A percentile compares a stretch with the other conserved stretches of the same genome.
These are phyloP conservation scores for Ogataea henricii DNA, from an alignment of 805 yeast genomes.

Conservation along the genomic window DNA sequence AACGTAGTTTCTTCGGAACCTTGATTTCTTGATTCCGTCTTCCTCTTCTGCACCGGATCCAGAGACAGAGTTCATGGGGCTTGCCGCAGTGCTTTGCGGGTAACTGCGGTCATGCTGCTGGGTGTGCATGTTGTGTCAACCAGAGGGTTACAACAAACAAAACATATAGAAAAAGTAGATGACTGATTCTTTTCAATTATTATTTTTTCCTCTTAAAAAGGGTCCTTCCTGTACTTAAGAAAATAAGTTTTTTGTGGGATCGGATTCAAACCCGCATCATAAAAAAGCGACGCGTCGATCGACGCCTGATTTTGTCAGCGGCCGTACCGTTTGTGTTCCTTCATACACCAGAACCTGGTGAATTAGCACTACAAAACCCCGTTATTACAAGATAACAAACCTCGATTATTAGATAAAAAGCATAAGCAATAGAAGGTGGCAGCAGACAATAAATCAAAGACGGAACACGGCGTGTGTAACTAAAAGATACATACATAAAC, in stretches of 20 bases:
- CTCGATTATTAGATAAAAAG: slow-evolving; percentile 2
- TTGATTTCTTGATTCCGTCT: slow-evolving; percentile 12
- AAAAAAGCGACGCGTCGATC: slow-evolving; percentile 4
- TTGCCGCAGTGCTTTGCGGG: neutral
- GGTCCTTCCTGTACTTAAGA: no score
- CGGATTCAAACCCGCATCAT: no score
- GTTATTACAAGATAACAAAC: slow-evolving; percentile 1
- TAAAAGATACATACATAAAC: neutral
- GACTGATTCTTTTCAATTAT: no score
- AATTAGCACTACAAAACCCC: no score
- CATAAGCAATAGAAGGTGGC: slow-evolving; percentile 1
- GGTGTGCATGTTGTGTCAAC: neutral
- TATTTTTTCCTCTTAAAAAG: no score
- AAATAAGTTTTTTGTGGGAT: no score
- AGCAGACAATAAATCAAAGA: slow-evolving; percentile 3
- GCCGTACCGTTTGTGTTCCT: neutral
- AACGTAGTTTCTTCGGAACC: slow-evolving; percentile 65
- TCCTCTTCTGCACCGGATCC: slow-evolving; percentile 1
- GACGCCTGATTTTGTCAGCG: slow-evolving; percentile 14
- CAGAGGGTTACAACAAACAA: no score
- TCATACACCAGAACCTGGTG: no score
- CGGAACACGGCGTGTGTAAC: slow-evolving; percentile 1
- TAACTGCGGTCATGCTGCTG: neutral
- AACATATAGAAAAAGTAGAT: no score
- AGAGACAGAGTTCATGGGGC: neutral